Percentiles rank a stretch among this genome's conserved stretches.
phyloP scores from a whole-genome alignment of 192 early-diverging fungal species.

The Obelidium mucronatum region DNA sequence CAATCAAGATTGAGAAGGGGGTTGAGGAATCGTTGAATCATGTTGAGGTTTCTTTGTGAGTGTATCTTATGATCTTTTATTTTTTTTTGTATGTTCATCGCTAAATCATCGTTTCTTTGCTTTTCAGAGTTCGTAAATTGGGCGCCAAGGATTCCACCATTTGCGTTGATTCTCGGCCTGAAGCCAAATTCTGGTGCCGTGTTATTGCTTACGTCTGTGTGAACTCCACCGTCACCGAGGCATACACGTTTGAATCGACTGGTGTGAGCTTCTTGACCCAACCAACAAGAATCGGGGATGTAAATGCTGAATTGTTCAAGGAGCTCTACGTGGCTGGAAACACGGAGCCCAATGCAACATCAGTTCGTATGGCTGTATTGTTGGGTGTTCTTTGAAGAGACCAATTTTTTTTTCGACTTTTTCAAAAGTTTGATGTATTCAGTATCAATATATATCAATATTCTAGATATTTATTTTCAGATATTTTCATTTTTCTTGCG shows the following conservation, averaged over 20 bases:
- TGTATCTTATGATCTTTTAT: background rate
- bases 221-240: constrained; percentile 13
- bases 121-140: constrained; percentile 3
- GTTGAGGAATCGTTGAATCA: constrained; percentile 9
- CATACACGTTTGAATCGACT: constrained; percentile 24
- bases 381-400: constrained; percentile 21
- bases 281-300: background rate
- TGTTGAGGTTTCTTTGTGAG: constrained; percentile 15
- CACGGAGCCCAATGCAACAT: background rate
- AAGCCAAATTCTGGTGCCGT: constrained; percentile 28
- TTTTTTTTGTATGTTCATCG: background rate
- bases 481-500: no score
- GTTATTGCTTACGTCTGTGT: constrained; percentile 21
- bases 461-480: no score
- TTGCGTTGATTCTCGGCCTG: constrained; percentile 12
- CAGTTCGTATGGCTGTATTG: constrained; percentile 6
- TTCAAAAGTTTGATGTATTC: no score
- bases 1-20: constrained; percentile 19
- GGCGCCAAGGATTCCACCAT: constrained; percentile 9
- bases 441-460: no score
- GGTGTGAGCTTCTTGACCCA: constrained; percentile 6
- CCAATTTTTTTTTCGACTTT: background rate
- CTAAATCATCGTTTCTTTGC: background rate
- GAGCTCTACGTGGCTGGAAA: constrained; percentile 14
- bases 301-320: constrained; percentile 23